Evolutionary conservation across 768 basidiomycete species (phyloP).

Genomic region (Mycena epipterygia): DNA sequence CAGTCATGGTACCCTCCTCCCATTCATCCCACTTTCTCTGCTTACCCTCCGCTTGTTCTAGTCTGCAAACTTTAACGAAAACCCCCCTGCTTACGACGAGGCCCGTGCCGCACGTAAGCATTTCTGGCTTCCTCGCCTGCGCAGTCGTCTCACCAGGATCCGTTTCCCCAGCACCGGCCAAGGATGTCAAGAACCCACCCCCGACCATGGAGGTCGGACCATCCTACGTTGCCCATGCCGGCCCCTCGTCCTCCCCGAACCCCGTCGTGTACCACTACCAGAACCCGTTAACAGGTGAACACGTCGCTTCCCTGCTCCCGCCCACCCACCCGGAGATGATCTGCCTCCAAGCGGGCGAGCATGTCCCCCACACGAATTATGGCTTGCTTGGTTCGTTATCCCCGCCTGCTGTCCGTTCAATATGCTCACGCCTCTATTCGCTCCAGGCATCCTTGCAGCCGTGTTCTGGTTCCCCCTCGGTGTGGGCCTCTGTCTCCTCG

Average conservation of each 20-base stretch:
- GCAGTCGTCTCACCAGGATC: conserved; percentile 6
- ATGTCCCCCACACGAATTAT: conserved; percentile 72
- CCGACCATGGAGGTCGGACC: conserved; percentile 22
- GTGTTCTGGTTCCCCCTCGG: conserved; percentile 91
- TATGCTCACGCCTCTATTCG: conserved; percentile 6
- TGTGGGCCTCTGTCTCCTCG: conserved; percentile 82
- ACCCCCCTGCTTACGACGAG: conserved; percentile 65
- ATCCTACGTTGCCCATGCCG: conserved; percentile 45
- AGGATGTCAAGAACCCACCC: conserved; percentile 33
- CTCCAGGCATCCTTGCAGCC: conserved; percentile 81
- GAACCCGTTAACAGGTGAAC: conserved; percentile 71
- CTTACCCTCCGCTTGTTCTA: background rate
- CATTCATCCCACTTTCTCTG: background rate
- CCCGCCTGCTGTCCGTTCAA: background rate
- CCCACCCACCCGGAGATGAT: conserved; percentile 89
- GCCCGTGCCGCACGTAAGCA: conserved; percentile 41
- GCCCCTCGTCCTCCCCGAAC: conserved; percentile 33
- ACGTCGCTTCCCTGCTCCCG: conserved; percentile 73
- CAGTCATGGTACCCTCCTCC: conserved; percentile 19
- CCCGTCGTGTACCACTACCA: conserved; percentile 76
- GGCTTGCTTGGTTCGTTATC: conserved; percentile 74
- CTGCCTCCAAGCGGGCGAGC: conserved; percentile 84
- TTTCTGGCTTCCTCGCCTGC: background rate
- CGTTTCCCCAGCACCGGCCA: conserved; percentile 7
- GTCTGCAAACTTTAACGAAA: conserved; percentile 47